Evolutionary conservation across 495 filamentous ascomycete genomes (phyloP).

Genomic region (Talaromyces wortmannii): DNA sequence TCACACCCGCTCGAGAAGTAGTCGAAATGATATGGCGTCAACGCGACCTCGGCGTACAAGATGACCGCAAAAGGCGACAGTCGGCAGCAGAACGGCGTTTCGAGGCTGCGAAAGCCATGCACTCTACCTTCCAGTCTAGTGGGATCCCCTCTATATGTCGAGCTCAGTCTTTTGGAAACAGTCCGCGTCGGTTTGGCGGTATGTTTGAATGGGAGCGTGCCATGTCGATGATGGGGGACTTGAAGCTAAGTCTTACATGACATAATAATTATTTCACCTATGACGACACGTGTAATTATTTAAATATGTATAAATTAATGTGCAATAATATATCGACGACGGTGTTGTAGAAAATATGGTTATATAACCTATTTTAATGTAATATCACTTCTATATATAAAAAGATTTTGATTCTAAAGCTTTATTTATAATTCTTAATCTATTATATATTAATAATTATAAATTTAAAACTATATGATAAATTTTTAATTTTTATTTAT

Average conservation of each 20-base stretch:
- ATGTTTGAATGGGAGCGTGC: conserved; percentile 23
- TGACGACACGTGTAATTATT: too few species aligned
- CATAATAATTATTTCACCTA: not conserved
- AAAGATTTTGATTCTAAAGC: too few species aligned
- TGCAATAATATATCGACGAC: too few species aligned
- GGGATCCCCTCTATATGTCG: not conserved
- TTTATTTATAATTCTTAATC: too few species aligned
- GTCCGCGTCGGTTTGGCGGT: not conserved
- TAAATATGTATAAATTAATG: too few species aligned
- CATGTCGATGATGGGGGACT: conserved; percentile 20
- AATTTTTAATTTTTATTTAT: too few species aligned
- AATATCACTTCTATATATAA: too few species aligned
- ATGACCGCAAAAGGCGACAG: conserved; percentile 14
- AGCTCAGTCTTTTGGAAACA: not conserved
- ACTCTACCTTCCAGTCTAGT: not conserved
- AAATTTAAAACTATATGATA: too few species aligned
- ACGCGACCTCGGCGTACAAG: conserved; percentile 11
- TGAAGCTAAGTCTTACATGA: conserved; percentile 19
- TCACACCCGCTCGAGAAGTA: conserved; percentile 23
- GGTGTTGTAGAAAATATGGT: too few species aligned
- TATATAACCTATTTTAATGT: too few species aligned
- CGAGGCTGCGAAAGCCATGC: not conserved
- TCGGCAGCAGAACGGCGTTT: conserved; percentile 1
- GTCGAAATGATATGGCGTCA: conserved; percentile 18
- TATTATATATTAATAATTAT: too few species aligned